Base-by-base conservation (phyloP, 192 early-diverging fungal genomes). In the Coemansia sp. region DNA sequence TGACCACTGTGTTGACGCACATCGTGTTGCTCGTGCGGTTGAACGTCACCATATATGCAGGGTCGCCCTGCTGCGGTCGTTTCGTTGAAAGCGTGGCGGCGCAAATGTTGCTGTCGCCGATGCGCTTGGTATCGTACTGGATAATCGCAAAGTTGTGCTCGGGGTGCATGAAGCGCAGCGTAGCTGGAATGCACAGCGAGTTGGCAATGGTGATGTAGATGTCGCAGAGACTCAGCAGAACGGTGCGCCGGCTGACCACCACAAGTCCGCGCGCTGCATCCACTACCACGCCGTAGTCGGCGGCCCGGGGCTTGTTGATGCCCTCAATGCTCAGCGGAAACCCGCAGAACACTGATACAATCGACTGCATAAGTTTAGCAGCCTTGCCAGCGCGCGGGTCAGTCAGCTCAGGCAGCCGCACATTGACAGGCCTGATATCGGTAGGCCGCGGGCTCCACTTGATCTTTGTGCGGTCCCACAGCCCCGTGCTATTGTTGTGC, bases 111-210 rank as follows among this genome's bases (percentile, higher is more conserved):
- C 91, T 93, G 8, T 86, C 69, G 18, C 90, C 93, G 55, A 95
- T 67, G 7, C 89, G 75, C 12, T 57, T 63, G 22, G 92, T 83
- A 53, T 98, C 89, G 65, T 93, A 98, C 32, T 85, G 85, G 11
- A 98, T 32, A 35, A 98, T 83, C 2, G 89, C 88, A 82, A 91
- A 91, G 82, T 94, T 96, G 65, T 94, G 90, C 1, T 88, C 87
- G 1, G 94, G 96, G 58, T 98, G 96, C 43, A 92, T 53, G 62
- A 92, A 93, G 6, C 89, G 64, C 45, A 95, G 74, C 61, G 86
- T 87, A 18, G 86, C 96, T 0, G 93, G 94, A 61, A 98, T 89
- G 45, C 92, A 88, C n/a, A 94, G 86, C 29, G 88, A 88, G 65
- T 94, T 90, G 45, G 89, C 93, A 71, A 98, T 88, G 0, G 91